A percentile compares a stretch with the other conserved stretches of the same genome.
Conservation (phyloP, 2,329 filamentous ascomycete species). For the Pseudogymnoascus sp. region DNA sequence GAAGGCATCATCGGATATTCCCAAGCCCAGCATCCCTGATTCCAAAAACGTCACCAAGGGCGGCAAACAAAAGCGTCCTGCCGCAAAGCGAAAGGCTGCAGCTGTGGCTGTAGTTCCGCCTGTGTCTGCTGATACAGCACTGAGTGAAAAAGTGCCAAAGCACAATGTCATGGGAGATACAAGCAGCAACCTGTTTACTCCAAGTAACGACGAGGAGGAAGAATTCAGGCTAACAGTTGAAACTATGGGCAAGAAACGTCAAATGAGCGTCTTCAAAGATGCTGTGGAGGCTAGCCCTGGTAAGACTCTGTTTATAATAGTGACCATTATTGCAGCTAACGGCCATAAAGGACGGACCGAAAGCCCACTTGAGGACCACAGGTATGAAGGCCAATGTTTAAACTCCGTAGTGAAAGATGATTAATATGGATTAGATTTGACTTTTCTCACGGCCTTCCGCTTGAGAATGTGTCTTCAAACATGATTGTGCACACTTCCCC, state of each 20-base stretch:
- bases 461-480: conserved; percentile 14
- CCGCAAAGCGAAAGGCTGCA: conserved; percentile 15
- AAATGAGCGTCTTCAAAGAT: conserved; percentile 25
- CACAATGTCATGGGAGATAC: not conserved
- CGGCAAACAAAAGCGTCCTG: conserved; percentile 10
- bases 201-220: conserved; percentile 24
- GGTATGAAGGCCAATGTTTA: conserved; percentile 14
- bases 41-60: conserved; percentile 9
- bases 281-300: conserved; percentile 23
- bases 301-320: conserved; percentile 10
- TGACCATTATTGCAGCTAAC: conserved; percentile 9
- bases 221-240: conserved; percentile 25
- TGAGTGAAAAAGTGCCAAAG: not conserved
- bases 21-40: conserved; percentile 20
- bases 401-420: conserved; percentile 7
- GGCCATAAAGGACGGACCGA: conserved; percentile 21
- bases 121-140: conserved; percentile 14
- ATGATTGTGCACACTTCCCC: conserved; percentile 18
- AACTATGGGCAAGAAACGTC: conserved; percentile 22
- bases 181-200: conserved; percentile 10
- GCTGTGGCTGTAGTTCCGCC: conserved; percentile 19
- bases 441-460: conserved; percentile 20
- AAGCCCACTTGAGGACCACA: conserved; percentile 25
- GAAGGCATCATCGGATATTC: not conserved
- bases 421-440: conserved; percentile 18